Evolutionary conservation across 805 yeast genomes (phyloP).

Genomic region (Schwanniomyces yamadae): DNA sequence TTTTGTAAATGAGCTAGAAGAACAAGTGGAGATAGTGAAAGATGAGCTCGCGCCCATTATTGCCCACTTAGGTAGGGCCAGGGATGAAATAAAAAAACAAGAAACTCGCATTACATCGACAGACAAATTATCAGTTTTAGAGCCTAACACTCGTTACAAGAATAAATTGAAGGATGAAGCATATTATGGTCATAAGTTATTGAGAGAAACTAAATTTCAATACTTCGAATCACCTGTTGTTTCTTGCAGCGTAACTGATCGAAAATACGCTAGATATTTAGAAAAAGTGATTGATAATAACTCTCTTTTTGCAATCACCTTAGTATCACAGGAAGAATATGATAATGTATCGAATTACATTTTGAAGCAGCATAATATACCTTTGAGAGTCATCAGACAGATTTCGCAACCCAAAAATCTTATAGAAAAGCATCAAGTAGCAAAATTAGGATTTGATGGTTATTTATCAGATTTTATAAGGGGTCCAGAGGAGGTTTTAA

Average conservation of each 20-base stretch:
- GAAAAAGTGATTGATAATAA: conserved; percentile 55
- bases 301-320: conserved; percentile 63
- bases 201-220: conserved; percentile 43
- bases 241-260: conserved; percentile 54
- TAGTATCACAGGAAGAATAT: conserved; percentile 52
- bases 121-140: conserved; percentile 53
- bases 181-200: conserved; percentile 30
- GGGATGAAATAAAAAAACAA: conserved; percentile 11
- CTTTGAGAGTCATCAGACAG: conserved; percentile 51
- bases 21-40: conserved; percentile 21
- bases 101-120: conserved; percentile 33
- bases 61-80: conserved; percentile 12
- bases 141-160: conserved; percentile 25
- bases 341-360: conserved; percentile 34
- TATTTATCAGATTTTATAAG: conserved; percentile 64
- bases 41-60: conserved; percentile 14
- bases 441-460: conserved; percentile 71
- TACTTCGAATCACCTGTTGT: conserved; percentile 77
- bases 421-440: conserved; percentile 30
- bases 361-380: conserved; percentile 46
- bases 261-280: conserved; percentile 51
- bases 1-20: conserved; percentile 15
- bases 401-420: conserved; percentile 20
- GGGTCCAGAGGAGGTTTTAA: conserved; percentile 72
- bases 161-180: conserved; percentile 43